Percentiles rank a stretch among this genome's conserved stretches.
Evolutionary conservation across 352 stramenopile species (phyloP).

Genomic region (Phytophthora sp.): DNA sequence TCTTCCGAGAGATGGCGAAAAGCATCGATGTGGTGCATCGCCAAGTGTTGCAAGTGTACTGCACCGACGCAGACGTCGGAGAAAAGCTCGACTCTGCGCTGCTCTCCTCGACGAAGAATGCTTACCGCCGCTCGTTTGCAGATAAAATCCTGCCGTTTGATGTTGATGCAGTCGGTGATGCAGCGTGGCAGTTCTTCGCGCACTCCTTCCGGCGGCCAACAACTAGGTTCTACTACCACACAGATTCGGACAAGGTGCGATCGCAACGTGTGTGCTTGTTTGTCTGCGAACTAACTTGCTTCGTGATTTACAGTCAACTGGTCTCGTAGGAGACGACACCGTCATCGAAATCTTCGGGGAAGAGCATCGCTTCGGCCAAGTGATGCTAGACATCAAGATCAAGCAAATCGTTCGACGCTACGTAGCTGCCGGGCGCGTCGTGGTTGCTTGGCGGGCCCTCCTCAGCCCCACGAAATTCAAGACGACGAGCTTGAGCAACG

Average conservation of each 20-base stretch:
- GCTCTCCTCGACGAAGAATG: background rate
- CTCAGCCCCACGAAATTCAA: slow-evolving; percentile 57
- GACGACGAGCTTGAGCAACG: slow-evolving; percentile 35
- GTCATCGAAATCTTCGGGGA: slow-evolving; percentile 67
- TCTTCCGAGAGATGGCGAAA: slow-evolving; percentile 28
- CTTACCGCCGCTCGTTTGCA: slow-evolving; percentile 31
- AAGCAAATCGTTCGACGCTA: slow-evolving; percentile 55
- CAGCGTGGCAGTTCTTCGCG: slow-evolving; percentile 49
- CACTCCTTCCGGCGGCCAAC: slow-evolving; percentile 32
- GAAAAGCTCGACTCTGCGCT: background rate
- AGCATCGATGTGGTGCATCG: slow-evolving; percentile 39
- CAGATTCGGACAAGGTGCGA: slow-evolving; percentile 11
- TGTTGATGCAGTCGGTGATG: slow-evolving; percentile 28
- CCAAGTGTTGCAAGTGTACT: slow-evolving; percentile 40
- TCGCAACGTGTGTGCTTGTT: background rate
- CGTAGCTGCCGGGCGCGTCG: slow-evolving; percentile 36
- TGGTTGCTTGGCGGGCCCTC: slow-evolving; percentile 52
- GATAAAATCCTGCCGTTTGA: slow-evolving; percentile 52
- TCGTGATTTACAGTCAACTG: background rate
- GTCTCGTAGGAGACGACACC: slow-evolving; percentile 44
- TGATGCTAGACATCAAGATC: slow-evolving; percentile 46
- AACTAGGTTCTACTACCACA: slow-evolving; percentile 41
- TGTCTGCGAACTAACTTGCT: background rate
- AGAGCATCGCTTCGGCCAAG: slow-evolving; percentile 48
- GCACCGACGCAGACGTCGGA: background rate